These are phyloP conservation scores for Tripidium arundinaceum DNA, from an alignment of 202 grass and related monocot species.

Conservation along the genomic window DNA sequence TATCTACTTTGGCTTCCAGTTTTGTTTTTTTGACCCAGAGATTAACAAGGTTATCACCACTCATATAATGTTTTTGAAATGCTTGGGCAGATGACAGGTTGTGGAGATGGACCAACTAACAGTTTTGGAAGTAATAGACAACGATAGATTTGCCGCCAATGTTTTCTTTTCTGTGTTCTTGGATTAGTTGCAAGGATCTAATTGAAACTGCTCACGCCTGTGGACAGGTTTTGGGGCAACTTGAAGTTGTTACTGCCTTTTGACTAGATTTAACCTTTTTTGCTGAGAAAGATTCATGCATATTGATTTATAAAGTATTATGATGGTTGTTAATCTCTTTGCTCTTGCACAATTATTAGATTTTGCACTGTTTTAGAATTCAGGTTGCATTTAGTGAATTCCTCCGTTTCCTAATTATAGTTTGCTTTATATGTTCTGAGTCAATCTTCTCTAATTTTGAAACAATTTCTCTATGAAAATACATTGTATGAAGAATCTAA, in stretches of 20 bases:
- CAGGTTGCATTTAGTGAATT: not conserved
- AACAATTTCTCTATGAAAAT: not conserved
- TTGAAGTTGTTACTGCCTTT: not conserved
- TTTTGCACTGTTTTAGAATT: not conserved
- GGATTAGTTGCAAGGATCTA: not conserved
- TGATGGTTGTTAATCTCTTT: not conserved
- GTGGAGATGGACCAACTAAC: slow-evolving; percentile 10
- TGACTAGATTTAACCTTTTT: not conserved
- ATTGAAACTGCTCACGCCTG: not conserved
- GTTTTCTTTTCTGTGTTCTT: not conserved
- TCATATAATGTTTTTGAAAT: not conserved
- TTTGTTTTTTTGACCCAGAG: slow-evolving; percentile 2
- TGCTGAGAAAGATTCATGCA: not conserved
- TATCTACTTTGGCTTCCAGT: not conserved
- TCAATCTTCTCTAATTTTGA: not conserved
- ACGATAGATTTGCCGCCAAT: not conserved
- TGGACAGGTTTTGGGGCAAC: not conserved
- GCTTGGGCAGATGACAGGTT: not conserved
- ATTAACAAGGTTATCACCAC: slow-evolving; percentile 32
- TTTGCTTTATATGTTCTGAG: not conserved
- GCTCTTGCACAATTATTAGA: not conserved
- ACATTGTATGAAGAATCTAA: not conserved
- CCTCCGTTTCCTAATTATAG: not conserved
- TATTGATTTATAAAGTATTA: not conserved
- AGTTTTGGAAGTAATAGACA: not conserved